Base-by-base conservation (phyloP, 805 yeast species). In the Spathaspora sp. region DNA sequence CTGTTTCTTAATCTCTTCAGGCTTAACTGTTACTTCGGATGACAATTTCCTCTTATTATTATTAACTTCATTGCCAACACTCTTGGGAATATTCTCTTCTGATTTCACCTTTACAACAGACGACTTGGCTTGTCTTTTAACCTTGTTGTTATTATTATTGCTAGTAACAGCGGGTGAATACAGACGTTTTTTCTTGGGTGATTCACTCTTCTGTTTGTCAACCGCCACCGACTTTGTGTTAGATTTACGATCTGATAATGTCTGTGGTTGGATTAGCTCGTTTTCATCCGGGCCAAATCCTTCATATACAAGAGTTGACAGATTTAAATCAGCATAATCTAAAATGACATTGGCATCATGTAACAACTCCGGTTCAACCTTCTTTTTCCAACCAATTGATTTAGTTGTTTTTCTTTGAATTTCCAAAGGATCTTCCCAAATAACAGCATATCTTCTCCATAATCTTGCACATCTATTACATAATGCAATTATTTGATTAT, bases 381-480 rank as follows among this genome's bases (percentile, higher is more conserved):
- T 78, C 55, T 79, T 78, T 57, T 77, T 81, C 85, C 85, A 81
- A 38, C 75, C 76, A 18, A 80, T 78, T 12, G 82, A 63, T 46
- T 63, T 66, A 14, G 68, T 59, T 35, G 60, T 65, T 52, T 79
- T 81, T 62, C 76, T 80, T 43, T 82, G 67, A 0, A 89, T 83
- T 49, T 85, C 90, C 20, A 68, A 58, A 0, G 97, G 97, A 32
- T 82, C 83, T 57, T 85, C 89, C 98, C 98, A 94, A 9, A 74
- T 76, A 0, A 89, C 84, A 0, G 91, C 97, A 66, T 93, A 93
- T 40, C 96, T 72, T 65, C 97, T 78, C 98, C 98, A 93, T 28
- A 94, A 63, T 52, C 87, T 77, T 0, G 97, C 97, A 72, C 99
- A 93, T 49, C 98, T 75, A 28, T 78, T 69, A 65, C 99, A 93